Conservation (phyloP, 192 early-diverging fungal genomes). For the Rhizophagus sp. region DNA sequence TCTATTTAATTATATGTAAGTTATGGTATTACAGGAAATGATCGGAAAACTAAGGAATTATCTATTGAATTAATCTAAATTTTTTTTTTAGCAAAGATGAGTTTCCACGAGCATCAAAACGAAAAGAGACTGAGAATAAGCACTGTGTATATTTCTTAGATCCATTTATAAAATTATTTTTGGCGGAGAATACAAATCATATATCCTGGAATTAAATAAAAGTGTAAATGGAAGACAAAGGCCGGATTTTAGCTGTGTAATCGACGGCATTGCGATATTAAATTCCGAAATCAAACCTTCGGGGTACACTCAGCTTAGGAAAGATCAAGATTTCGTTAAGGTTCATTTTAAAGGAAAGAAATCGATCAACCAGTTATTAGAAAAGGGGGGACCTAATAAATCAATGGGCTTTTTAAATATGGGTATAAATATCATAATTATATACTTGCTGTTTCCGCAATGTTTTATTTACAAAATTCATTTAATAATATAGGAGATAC, state of each 20-base stretch:
- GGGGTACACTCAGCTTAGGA: conserved; percentile 4
- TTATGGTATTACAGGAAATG: conserved; percentile 22
- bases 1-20: conserved; percentile 29
- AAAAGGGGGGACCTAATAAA: conserved; percentile 18
- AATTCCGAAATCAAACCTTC: conserved; percentile 29
- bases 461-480: conserved; percentile 23
- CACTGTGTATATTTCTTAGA: too few relatives aligned
- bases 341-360: conserved; percentile 25
- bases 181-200: too few relatives aligned
- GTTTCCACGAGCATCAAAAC: too few relatives aligned
- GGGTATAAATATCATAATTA: conserved; percentile 5
- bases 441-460: conserved; percentile 4
- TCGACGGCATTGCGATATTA: too few relatives aligned
- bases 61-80: too few relatives aligned
- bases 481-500: conserved; percentile 3
- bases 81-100: too few relatives aligned
- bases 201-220: too few relatives aligned
- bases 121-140: too few relatives aligned
- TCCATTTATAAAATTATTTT: too few relatives aligned
- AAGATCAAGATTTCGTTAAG: conserved; percentile 22
- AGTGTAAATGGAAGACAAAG: too few relatives aligned
- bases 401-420: conserved; percentile 21
- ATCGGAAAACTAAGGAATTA: too few relatives aligned
- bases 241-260: too few relatives aligned
- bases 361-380: conserved; percentile 22